phyloP scores from a whole-genome alignment of 1,284 basidiomycete genomes.

The Leccinum solheimii region DNA sequence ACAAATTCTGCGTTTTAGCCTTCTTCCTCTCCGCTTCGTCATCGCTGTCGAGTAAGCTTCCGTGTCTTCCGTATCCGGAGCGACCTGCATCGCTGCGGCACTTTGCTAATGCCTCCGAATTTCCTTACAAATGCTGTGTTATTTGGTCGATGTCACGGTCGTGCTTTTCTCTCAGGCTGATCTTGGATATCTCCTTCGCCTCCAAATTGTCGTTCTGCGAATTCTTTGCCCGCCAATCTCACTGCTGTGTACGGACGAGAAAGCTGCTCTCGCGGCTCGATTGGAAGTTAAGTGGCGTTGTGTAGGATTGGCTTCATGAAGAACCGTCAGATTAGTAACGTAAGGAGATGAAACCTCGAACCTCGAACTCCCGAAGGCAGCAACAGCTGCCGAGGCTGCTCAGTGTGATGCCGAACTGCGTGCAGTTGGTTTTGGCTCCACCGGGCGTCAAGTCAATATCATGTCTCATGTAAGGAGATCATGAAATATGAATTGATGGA shows the following conservation, averaged over 20 bases:
- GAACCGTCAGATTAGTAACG: slow-evolving; percentile 37
- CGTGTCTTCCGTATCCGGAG: slow-evolving; percentile 57
- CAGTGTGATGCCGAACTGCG: slow-evolving; percentile 74
- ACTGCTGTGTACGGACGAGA: not conserved
- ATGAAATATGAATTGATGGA: slow-evolving; percentile 93
- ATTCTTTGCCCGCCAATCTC: not conserved
- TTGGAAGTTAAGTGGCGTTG: slow-evolving; percentile 16
- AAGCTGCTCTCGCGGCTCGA: slow-evolving; percentile 6
- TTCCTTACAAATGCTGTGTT: slow-evolving; percentile 4
- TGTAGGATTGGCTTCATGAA: slow-evolving; percentile 75
- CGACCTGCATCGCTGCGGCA: slow-evolving; percentile 60
- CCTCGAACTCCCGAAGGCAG: slow-evolving; percentile 53
- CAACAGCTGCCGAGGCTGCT: slow-evolving; percentile 64
- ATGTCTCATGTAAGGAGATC: slow-evolving; percentile 95
- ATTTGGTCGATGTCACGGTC: slow-evolving; percentile 52
- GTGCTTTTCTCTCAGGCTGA: slow-evolving; percentile 61
- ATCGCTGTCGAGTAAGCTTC: slow-evolving; percentile 64
- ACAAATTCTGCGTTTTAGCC: slow-evolving; percentile 63
- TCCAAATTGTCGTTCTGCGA: slow-evolving; percentile 33
- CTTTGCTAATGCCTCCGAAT: not conserved
- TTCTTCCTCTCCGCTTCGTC: slow-evolving; percentile 61
- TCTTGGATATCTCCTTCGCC: slow-evolving; percentile 60
- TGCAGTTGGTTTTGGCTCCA: slow-evolving; percentile 85
- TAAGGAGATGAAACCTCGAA: slow-evolving; percentile 63
- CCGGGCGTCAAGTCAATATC: slow-evolving; percentile 74